These are phyloP conservation scores for Dryadomyces quercivorus DNA, from an alignment of 2,329 filamentous ascomycete genomes.

Conservation along the genomic window DNA sequence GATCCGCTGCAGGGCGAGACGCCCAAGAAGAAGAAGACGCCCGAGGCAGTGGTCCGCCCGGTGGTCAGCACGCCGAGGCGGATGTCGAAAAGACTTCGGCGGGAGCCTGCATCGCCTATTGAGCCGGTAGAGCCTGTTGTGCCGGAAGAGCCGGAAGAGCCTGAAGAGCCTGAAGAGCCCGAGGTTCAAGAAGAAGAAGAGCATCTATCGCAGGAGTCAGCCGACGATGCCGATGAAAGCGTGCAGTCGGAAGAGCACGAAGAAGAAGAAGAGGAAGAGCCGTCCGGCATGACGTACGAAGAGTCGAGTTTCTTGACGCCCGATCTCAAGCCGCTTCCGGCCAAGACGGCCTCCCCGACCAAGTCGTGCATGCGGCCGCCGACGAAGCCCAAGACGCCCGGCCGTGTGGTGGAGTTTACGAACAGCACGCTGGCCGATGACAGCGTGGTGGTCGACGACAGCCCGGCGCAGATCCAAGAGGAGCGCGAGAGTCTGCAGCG, in stretches of 20 bases:
- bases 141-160: too few relatives aligned
- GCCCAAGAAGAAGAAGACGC: background rate
- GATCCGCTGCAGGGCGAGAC: background rate
- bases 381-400: slow-evolving; percentile 43
- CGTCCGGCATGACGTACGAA: background rate
- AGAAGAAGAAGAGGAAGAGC: background rate
- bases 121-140: too few relatives aligned
- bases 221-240: background rate
- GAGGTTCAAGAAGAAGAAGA: background rate
- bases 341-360: slow-evolving; percentile 38
- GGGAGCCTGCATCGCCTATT: too few relatives aligned
- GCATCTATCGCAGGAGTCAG: background rate
- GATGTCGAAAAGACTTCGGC: too few relatives aligned
- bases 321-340: slow-evolving; percentile 35
- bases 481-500: background rate
- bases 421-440: slow-evolving; percentile 35
- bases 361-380: slow-evolving; percentile 47
- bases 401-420: slow-evolving; percentile 46
- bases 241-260: background rate
- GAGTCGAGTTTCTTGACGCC: slow-evolving; percentile 23
- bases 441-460: slow-evolving; percentile 14
- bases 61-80: too few relatives aligned
- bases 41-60: too few relatives aligned
- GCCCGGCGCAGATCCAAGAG: slow-evolving; percentile 18
- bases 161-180: background rate